These are phyloP conservation scores for Ceratobasidium sp. DNA, from an alignment of 1,284 basidiomycete genomes.

Conservation along the genomic window DNA sequence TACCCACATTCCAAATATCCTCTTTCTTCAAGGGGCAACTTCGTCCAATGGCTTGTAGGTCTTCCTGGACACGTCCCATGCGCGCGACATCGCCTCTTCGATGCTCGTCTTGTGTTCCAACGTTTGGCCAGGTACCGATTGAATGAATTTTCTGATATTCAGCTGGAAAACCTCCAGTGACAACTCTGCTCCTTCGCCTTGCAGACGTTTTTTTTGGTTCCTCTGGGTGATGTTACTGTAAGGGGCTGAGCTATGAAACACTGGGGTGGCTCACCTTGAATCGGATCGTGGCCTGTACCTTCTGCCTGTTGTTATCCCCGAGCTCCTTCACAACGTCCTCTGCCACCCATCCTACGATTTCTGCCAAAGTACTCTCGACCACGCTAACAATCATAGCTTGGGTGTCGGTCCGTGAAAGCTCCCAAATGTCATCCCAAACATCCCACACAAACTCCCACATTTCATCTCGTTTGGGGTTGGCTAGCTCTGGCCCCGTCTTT, in stretches of 20 bases:
- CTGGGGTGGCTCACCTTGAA: slow-evolving; percentile 15
- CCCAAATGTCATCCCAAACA: slow-evolving; percentile 29
- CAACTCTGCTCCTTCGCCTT: slow-evolving; percentile 16
- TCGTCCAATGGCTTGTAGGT: slow-evolving; percentile 13
- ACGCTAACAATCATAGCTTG: slow-evolving; percentile 12
- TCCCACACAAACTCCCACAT: slow-evolving; percentile 32
- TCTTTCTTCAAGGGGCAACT: background rate
- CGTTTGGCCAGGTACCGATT: slow-evolving; percentile 19
- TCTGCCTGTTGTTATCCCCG: too few species aligned
- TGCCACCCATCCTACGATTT: slow-evolving; percentile 9
- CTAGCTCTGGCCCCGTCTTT: background rate
- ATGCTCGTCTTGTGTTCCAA: slow-evolving; percentile 1
- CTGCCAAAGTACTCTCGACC: slow-evolving; percentile 5
- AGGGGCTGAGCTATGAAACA: background rate
- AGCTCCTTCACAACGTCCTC: too few species aligned
- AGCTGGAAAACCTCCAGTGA: slow-evolving; percentile 25
- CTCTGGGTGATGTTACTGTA: background rate
- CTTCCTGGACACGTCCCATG: slow-evolving; percentile 19
- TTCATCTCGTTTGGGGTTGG: too few species aligned
- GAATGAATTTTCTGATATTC: slow-evolving; percentile 29
- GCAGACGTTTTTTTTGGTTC: background rate
- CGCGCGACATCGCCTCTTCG: slow-evolving; percentile 25
- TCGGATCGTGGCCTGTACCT: slow-evolving; percentile 6
- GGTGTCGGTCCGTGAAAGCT: background rate
- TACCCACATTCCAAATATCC: too few species aligned